phyloP scores from a whole-genome alignment of 768 basidiomycete species.

The Fibroporia radiculosa region DNA sequence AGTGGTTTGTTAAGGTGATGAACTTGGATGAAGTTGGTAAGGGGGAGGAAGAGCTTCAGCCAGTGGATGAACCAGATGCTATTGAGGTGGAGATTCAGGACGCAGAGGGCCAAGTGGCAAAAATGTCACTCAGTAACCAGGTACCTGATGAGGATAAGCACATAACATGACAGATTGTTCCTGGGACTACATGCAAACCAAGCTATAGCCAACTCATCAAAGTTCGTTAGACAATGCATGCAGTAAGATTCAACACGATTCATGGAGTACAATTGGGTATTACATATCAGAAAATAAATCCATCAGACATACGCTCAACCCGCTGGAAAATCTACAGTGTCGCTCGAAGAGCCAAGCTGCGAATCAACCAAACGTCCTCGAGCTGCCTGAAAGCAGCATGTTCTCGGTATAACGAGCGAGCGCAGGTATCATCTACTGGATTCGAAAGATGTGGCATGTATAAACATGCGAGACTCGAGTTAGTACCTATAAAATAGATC shows the following conservation, averaged over 20 bases:
- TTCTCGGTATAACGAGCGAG: slow-evolving; percentile 34
- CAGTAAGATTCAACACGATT: background rate
- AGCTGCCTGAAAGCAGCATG: slow-evolving; percentile 24
- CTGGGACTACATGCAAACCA: no score
- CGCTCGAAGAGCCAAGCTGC: slow-evolving; percentile 15
- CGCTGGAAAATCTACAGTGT: slow-evolving; percentile 26
- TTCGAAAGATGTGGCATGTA: slow-evolving; percentile 33
- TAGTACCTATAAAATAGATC: slow-evolving; percentile 28
- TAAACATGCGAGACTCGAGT: slow-evolving; percentile 40
- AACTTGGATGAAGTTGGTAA: slow-evolving; percentile 46
- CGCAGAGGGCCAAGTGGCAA: slow-evolving; percentile 60
- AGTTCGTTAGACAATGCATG: no score
- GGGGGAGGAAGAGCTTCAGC: slow-evolving; percentile 31
- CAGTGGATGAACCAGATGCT: slow-evolving; percentile 29
- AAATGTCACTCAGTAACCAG: slow-evolving; percentile 33
- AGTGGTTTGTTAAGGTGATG: slow-evolving; percentile 80
- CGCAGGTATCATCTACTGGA: slow-evolving; percentile 33
- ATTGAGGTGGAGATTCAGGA: slow-evolving; percentile 69
- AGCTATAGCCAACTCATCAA: no score
- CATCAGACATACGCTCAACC: slow-evolving; percentile 35
- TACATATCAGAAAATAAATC: slow-evolving; percentile 23
- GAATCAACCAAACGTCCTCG: slow-evolving; percentile 31
- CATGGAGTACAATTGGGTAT: background rate
- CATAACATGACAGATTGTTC: background rate
- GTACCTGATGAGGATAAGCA: background rate